Evolutionary conservation across 805 yeast species (phyloP).

Genomic region (Metschnikowia arizonensis): DNA sequence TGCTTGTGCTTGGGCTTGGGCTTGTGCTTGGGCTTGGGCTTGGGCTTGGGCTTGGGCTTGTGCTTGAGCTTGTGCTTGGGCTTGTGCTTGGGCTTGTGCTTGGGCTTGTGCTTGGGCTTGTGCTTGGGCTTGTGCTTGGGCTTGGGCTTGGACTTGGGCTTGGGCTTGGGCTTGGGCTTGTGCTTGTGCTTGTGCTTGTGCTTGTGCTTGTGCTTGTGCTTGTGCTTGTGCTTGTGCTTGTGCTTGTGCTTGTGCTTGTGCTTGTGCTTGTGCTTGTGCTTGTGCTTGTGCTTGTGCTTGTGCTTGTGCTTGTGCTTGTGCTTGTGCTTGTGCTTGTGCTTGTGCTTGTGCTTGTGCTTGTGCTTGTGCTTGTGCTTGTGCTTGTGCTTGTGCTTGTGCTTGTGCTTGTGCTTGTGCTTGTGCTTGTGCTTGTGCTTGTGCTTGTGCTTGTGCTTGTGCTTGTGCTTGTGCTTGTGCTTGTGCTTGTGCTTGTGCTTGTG

Average conservation of each 20-base stretch:
- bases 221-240: conserved; percentile 1
- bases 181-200: conserved; percentile 4
- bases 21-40: conserved; percentile 7
- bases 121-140: background rate
- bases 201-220: conserved; percentile 1
- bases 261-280: conserved; percentile 8
- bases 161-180: too few relatives aligned
- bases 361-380: background rate
- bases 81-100: conserved; percentile 8
- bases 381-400: conserved; percentile 1
- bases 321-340: background rate
- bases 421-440: background rate
- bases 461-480: conserved; percentile 1
- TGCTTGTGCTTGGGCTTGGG: background rate
- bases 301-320: background rate
- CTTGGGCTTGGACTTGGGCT: conserved; percentile 5
- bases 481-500: conserved; percentile 9
- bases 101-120: conserved; percentile 1
- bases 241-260: conserved; percentile 3
- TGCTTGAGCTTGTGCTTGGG: conserved; percentile 3
- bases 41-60: conserved; percentile 1
- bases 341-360: background rate
- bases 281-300: conserved; percentile 1
- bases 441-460: conserved; percentile 6
- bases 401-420: background rate